Evolutionary conservation across 2,329 filamentous ascomycete species (phyloP).

Genomic region (Fusarium sp.): DNA sequence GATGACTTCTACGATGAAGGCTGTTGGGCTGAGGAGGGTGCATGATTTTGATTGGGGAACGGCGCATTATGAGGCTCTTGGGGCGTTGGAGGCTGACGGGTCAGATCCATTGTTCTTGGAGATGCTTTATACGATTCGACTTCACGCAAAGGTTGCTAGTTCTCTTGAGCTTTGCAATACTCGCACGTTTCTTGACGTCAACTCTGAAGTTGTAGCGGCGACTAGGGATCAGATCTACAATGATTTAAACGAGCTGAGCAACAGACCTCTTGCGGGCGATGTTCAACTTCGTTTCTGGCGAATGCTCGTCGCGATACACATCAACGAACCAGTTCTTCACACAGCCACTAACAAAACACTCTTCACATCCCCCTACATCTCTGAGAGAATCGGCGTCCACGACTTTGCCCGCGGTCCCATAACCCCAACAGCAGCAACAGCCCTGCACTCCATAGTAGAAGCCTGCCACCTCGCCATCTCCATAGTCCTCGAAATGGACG

Average conservation of each 20-base stretch:
- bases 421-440: neutral
- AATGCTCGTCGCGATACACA: slow-evolving; percentile 3
- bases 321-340: slow-evolving; percentile 18
- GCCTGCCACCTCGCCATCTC: slow-evolving; percentile 24
- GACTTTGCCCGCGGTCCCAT: slow-evolving; percentile 14
- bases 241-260: neutral
- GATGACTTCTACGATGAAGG: slow-evolving; percentile 15
- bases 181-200: neutral
- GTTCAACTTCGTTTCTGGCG: slow-evolving; percentile 22
- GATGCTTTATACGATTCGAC: slow-evolving; percentile 4
- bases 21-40: neutral
- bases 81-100: neutral
- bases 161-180: slow-evolving; percentile 7
- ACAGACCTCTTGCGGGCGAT: slow-evolving; percentile 7
- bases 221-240: neutral
- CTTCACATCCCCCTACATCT: slow-evolving; percentile 17
- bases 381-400: slow-evolving; percentile 16
- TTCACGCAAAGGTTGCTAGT: slow-evolving; percentile 3
- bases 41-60: slow-evolving; percentile 7
- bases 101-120: slow-evolving; percentile 16
- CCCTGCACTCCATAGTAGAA: slow-evolving; percentile 13
- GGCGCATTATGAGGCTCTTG: slow-evolving; percentile 15
- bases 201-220: neutral
- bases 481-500: slow-evolving; percentile 5
- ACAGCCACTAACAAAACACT: slow-evolving; percentile 23